Percentiles rank a stretch among this genome's conserved stretches.
These are phyloP conservation scores for Chlorella sp. DNA, from an alignment of 139 green algal genomes.

Conservation along the genomic window DNA sequence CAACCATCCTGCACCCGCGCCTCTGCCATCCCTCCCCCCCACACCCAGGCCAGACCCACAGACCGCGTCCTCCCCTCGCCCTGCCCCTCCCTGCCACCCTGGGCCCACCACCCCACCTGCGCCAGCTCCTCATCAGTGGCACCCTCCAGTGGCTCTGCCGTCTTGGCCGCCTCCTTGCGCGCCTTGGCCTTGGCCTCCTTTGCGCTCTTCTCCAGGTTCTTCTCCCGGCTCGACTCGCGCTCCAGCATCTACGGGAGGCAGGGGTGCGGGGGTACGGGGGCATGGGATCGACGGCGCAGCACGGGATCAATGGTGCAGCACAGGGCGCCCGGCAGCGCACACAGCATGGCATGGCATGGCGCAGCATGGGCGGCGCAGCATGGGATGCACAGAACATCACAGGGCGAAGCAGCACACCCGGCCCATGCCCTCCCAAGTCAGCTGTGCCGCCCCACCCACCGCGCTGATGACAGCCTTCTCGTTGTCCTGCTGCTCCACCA, in stretches of 20 bases:
- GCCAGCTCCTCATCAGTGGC: constrained; percentile 74
- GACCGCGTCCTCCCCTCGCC: neutral
- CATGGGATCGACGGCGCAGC: no score
- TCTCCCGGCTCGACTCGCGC: constrained; percentile 78
- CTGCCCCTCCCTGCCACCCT: no score
- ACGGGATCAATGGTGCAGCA: neutral
- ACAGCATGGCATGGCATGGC: neutral
- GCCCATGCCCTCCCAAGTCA: neutral
- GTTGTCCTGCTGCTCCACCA: constrained; percentile 80
- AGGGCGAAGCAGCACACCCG: neutral
- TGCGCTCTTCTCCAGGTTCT: constrained; percentile 91
- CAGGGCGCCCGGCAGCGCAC: neutral
- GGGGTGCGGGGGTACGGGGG: no score
- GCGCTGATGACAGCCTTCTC: constrained; percentile 81
- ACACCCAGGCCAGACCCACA: neutral
- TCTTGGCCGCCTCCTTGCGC: constrained; percentile 77
- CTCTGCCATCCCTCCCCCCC: no score
- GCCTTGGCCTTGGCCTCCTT: constrained; percentile 88
- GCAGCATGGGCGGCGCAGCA: neutral
- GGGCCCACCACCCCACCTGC: constrained; percentile 38
- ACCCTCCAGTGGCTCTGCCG: constrained; percentile 64
- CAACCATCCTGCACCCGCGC: neutral
- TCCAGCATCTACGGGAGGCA: constrained; percentile 66
- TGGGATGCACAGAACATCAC: neutral
- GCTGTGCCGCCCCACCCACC: constrained; percentile 17